phyloP scores from a whole-genome alignment of 768 basidiomycete species.

The Russula sp. region DNA sequence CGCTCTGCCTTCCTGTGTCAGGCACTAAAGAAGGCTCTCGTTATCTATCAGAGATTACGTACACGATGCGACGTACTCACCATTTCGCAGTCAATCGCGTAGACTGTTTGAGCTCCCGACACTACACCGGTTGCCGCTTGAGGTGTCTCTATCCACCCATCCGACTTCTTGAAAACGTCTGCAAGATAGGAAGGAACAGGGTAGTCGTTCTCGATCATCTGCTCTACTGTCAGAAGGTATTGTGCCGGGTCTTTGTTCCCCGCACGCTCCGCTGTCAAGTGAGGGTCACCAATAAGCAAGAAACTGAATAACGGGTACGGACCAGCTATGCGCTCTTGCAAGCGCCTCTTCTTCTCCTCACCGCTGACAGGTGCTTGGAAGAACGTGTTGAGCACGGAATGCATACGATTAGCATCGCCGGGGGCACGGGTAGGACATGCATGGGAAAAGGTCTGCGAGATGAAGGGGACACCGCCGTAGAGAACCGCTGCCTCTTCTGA shows the following conservation, averaged over 20 bases:
- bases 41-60: background rate
- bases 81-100: slow-evolving; percentile 97
- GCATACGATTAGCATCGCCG: too few relatives aligned
- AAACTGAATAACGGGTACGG: too few relatives aligned
- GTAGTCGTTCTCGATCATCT: slow-evolving; percentile 95
- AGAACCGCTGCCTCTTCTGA: slow-evolving; percentile 23
- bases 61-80: slow-evolving; percentile 38
- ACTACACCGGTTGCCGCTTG: slow-evolving; percentile 15
- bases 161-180: slow-evolving; percentile 55
- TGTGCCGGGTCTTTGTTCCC: slow-evolving; percentile 54
- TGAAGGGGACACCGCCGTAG: slow-evolving; percentile 49
- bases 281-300: too few relatives aligned
- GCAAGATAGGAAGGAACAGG: slow-evolving; percentile 82
- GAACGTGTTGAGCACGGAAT: too few relatives aligned
- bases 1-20: slow-evolving; percentile 86
- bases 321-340: too few relatives aligned
- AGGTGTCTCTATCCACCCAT: slow-evolving; percentile 75
- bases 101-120: slow-evolving; percentile 42
- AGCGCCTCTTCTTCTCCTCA: too few relatives aligned
- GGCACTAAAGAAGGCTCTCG: slow-evolving; percentile 49
- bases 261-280: too few relatives aligned
- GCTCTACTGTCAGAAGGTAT: slow-evolving; percentile 60
- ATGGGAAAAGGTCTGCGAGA: slow-evolving; percentile 79
- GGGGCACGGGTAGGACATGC: slow-evolving; percentile 42
- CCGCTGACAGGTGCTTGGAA: too few relatives aligned